A percentile compares a stretch with the other conserved stretches of the same genome.
phyloP scores from a whole-genome alignment of 2,329 filamentous ascomycete species.

The Fusarium sp. region DNA sequence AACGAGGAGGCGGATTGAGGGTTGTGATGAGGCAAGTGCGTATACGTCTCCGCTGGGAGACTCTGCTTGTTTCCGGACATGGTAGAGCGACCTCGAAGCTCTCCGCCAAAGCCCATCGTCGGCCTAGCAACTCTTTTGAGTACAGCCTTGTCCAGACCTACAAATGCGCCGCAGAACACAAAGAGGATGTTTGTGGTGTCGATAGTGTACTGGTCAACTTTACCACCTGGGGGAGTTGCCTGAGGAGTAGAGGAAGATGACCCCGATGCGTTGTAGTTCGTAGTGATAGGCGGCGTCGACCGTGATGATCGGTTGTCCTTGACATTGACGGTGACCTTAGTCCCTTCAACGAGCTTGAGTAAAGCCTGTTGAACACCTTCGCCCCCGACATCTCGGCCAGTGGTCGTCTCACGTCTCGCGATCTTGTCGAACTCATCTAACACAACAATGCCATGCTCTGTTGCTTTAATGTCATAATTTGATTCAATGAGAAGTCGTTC shows the following conservation, averaged over 20 bases:
- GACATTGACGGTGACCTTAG: slow-evolving; percentile 89
- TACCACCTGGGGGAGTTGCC: slow-evolving; percentile 59
- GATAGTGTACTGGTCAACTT: slow-evolving; percentile 75
- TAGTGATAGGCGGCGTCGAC: slow-evolving; percentile 63
- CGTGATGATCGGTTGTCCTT: slow-evolving; percentile 77
- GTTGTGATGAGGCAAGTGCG: slow-evolving; percentile 67
- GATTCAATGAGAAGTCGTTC: slow-evolving; percentile 89
- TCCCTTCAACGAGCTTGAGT: slow-evolving; percentile 95
- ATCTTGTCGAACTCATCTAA: slow-evolving; percentile 99
- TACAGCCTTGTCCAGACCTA: slow-evolving; percentile 88
- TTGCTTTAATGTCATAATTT: slow-evolving; percentile 85
- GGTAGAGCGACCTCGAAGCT: slow-evolving; percentile 70
- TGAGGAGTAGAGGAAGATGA: slow-evolving; percentile 59
- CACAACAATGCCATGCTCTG: slow-evolving; percentile 93
- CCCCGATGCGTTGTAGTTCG: slow-evolving; percentile 61
- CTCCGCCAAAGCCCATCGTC: slow-evolving; percentile 91
- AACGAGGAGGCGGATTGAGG: slow-evolving; percentile 54
- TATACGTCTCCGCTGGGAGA: slow-evolving; percentile 71
- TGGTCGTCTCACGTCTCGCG: slow-evolving; percentile 84
- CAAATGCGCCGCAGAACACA: slow-evolving; percentile 95
- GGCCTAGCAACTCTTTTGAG: slow-evolving; percentile 86
- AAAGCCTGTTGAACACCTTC: slow-evolving; percentile 97
- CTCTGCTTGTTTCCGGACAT: slow-evolving; percentile 64
- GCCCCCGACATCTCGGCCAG: slow-evolving; percentile 93
- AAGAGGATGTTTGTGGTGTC: slow-evolving; percentile 98